Percentiles rank a stretch among this genome's conserved stretches.
These are phyloP conservation scores for Aquilaria yunnanensis DNA, from an alignment of 345 rosid species.

Conservation along the genomic window DNA sequence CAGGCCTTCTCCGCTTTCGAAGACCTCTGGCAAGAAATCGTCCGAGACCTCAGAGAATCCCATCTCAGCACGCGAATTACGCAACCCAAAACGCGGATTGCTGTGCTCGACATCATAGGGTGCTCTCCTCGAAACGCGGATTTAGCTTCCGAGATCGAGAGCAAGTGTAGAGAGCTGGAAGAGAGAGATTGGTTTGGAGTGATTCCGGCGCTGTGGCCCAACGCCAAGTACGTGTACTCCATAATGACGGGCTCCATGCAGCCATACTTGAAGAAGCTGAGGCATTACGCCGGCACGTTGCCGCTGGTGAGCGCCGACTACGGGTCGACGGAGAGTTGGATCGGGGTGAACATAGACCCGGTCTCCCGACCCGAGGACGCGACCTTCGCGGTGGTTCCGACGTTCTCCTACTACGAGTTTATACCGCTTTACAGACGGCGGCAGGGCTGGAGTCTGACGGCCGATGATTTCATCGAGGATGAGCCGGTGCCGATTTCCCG, in stretches of 20 bases:
- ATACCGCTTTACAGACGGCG: constrained; percentile 61
- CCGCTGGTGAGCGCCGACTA: constrained; percentile 85
- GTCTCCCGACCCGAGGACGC: constrained; percentile 60
- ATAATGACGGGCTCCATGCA: constrained; percentile 98
- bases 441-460: constrained; percentile 19
- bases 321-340: constrained; percentile 97
- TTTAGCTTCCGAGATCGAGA: constrained; percentile 45
- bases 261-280: constrained; percentile 60
- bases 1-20: constrained; percentile 73
- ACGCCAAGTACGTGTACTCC: constrained; percentile 78
- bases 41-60: constrained; percentile 56
- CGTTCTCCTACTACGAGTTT: constrained; percentile 89
- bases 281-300: constrained; percentile 64
- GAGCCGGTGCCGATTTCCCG: constrained; percentile 71
- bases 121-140: constrained; percentile 37
- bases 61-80: constrained; percentile 50
- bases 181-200: constrained; percentile 46
- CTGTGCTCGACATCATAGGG: constrained; percentile 45
- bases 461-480: constrained; percentile 67
- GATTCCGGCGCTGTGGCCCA: constrained; percentile 76
- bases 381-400: constrained; percentile 75
- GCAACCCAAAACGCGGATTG: constrained; percentile 37
- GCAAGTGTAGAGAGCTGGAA: constrained; percentile 39
- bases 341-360: constrained; percentile 87
- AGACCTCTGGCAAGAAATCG: constrained; percentile 70